These are phyloP conservation scores for Lachancea fermentati DNA, from an alignment of 805 yeast genomes.

Conservation along the genomic window DNA sequence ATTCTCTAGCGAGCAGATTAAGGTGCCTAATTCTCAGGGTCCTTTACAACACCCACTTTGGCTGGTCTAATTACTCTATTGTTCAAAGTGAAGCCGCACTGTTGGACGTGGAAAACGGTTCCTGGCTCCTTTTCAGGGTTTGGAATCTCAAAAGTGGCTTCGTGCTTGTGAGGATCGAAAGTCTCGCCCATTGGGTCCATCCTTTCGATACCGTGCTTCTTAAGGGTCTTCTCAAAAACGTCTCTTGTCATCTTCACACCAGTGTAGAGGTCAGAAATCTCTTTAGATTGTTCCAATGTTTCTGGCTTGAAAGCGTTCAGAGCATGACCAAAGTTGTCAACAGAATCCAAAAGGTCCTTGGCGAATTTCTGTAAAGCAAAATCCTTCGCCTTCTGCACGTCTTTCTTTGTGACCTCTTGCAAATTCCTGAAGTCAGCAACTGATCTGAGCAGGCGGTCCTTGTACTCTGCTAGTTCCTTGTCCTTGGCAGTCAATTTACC, in stretches of 20 bases:
- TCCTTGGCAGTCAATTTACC: conserved; percentile 54
- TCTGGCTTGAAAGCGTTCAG: conserved; percentile 64
- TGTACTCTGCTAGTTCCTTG: conserved; percentile 73
- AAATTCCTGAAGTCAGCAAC: conserved; percentile 90
- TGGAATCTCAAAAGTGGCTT: conserved; percentile 84
- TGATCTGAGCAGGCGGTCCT: conserved; percentile 75
- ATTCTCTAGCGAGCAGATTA: neutral
- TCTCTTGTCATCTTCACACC: conserved; percentile 89
- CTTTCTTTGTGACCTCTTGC: conserved; percentile 85
- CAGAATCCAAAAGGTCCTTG: conserved; percentile 79
- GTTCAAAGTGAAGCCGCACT: conserved; percentile 79
- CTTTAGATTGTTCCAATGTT: conserved; percentile 50
- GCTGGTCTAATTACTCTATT: conserved; percentile 91
- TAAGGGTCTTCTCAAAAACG: conserved; percentile 77
- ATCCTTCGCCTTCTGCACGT: conserved; percentile 79
- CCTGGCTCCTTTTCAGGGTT: conserved; percentile 89
- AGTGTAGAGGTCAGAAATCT: conserved; percentile 69
- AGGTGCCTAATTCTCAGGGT: conserved; percentile 14
- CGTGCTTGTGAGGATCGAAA: conserved; percentile 89
- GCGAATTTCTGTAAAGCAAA: conserved; percentile 91
- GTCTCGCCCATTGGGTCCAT: conserved; percentile 77
- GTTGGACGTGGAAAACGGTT: conserved; percentile 88
- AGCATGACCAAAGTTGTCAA: conserved; percentile 88
- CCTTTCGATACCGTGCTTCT: conserved; percentile 73
- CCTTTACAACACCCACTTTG: conserved; percentile 88